Evolutionary conservation across 2,329 filamentous ascomycete genomes (phyloP), one percentile per base, ranked within the genome.

Genomic region (Ophiocordyceps unilateralis): DNA sequence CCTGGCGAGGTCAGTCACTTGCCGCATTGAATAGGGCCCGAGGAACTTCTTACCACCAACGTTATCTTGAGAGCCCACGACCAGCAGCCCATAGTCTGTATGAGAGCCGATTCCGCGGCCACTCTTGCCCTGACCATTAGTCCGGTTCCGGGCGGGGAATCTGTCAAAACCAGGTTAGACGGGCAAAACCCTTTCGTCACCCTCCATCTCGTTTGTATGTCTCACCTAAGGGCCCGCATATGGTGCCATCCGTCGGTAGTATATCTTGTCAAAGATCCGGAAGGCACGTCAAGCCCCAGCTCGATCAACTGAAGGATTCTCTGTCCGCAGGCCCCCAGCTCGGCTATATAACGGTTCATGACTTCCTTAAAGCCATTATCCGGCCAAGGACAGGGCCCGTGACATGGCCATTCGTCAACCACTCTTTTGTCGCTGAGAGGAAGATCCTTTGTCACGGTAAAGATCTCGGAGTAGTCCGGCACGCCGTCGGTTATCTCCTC

Each of bases 201-300:
- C 19, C n/a, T 20, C 19, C 7, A 6, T 11, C 17, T 22, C 36
- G 19, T 12, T 22, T 37, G 17, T 12, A 6, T 24, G 19, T 44
- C 57, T 48, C 48, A 64, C 65, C 68, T 59, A 2, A 71, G 56
- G 17, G 69, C 56, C 6, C 68, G 58, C 57, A 69, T 62, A 47
- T 71, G 67, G 45, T 72, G 67, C 67, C 68, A 72, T 0, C 68
- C 68, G 44, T 72, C 68, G 8, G 59, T 47, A 1, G 65, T 68
- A 34, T 64, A 58, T 15, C 55, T 50, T 5, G 58, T 65, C 20
- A 71, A 49, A 19, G 63, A 59, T 4, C 64, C 61, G 4, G 55
- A 46, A 2, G 61, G 56, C 0, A 70, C 53, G 19, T 54, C 56
- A 6, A 71, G 55, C 0, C 67, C 68, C 22, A 67, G 51, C 45